Conservation (phyloP, 2,329 filamentous ascomycete species). For the Aspergillus quadrilineatus region DNA sequence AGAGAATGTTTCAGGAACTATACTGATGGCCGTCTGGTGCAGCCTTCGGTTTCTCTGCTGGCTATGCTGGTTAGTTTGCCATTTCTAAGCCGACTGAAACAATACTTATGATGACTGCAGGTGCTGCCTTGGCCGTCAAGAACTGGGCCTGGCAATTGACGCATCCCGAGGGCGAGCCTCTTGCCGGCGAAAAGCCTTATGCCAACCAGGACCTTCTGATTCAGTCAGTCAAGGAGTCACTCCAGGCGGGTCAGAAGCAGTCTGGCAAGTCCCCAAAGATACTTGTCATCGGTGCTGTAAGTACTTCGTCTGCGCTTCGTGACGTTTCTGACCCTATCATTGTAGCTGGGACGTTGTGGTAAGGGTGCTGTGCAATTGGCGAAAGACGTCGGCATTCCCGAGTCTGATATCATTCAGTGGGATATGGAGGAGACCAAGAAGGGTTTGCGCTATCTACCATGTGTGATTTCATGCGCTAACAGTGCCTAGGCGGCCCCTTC, state of each 20-base stretch:
- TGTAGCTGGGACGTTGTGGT: constrained; percentile 64
- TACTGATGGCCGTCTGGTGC: constrained; percentile 5
- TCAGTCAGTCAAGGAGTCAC: constrained; percentile 67
- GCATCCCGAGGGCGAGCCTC: constrained; percentile 63
- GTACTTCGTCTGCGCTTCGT: constrained; percentile 17
- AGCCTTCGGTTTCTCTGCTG: constrained; percentile 64
- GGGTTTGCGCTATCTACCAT: constrained; percentile 38
- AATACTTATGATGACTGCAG: constrained; percentile 30
- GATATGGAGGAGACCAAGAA: constrained; percentile 78
- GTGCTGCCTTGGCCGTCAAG: constrained; percentile 71
- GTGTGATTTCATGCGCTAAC: constrained; percentile 9
- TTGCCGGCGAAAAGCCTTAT: constrained; percentile 59
- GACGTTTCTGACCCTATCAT: constrained; percentile 1
- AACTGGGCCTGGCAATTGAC: constrained; percentile 81
- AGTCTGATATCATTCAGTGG: constrained; percentile 68
- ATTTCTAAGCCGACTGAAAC: background rate
- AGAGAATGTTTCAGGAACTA: background rate
- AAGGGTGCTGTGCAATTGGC: constrained; percentile 80
- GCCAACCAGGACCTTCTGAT: constrained; percentile 74
- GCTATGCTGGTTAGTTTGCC: constrained; percentile 58
- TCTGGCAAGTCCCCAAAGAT: constrained; percentile 68
- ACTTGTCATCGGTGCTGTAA: constrained; percentile 75
- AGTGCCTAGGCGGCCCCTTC: constrained; percentile 64
- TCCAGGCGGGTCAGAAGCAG: constrained; percentile 66
- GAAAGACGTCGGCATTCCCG: constrained; percentile 68